Evolutionary conservation across 2,329 filamentous ascomycete genomes (phyloP).

Genomic region (Ophiostoma himal-ulmi): DNA sequence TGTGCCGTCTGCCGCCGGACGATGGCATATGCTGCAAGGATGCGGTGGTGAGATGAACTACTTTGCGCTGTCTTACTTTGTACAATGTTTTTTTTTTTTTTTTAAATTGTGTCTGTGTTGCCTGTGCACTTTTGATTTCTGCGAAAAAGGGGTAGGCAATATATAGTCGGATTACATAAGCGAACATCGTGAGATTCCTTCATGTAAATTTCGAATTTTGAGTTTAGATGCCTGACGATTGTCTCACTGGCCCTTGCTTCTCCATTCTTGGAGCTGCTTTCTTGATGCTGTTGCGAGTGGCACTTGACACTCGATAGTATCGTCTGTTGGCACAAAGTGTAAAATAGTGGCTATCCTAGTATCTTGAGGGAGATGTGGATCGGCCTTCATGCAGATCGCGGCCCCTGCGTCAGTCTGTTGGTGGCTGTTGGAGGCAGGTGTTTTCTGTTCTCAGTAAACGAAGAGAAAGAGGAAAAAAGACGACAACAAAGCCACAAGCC

Average conservation of each 20-base stretch:
- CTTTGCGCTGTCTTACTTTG: neutral
- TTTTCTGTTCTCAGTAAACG: no score
- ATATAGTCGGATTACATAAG: neutral
- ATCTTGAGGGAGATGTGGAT: neutral
- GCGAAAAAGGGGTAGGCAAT: neutral
- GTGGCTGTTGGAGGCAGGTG: neutral
- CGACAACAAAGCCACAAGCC: neutral
- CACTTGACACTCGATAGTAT: neutral
- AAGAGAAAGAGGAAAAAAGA: neutral
- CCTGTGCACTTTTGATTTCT: neutral
- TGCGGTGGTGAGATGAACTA: neutral
- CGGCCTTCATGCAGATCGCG: slow-evolving; percentile 8
- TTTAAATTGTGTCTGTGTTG: neutral
- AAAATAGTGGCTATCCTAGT: neutral
- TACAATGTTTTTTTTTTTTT: neutral
- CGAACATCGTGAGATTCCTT: neutral
- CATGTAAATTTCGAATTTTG: neutral
- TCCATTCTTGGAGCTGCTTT: neutral
- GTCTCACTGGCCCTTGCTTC: slow-evolving; percentile 3
- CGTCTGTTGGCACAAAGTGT: neutral
- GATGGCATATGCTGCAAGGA: neutral
- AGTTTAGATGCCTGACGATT: neutral
- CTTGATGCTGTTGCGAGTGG: neutral
- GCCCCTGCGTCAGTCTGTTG: neutral
- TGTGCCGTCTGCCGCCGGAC: neutral